Evolutionary conservation across 2,329 filamentous ascomycete species (phyloP), one percentile per base, ranked within the genome.

Genomic region (Rhinocladiella mackenziei): DNA sequence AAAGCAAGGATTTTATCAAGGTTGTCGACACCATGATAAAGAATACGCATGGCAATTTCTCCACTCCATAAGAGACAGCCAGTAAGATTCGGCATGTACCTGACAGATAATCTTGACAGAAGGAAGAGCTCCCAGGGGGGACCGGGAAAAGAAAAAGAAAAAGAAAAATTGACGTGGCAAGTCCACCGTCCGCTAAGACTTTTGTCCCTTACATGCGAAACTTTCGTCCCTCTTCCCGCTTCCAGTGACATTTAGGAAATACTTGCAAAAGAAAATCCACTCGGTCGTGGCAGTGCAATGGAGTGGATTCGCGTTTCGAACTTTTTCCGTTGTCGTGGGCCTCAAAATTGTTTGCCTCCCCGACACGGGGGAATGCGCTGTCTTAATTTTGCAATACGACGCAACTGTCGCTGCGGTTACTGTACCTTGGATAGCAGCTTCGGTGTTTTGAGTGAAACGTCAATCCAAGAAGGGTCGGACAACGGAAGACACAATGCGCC

Each of bases 31-130:
- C 22, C 44, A 45, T 47, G 43, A 48, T 45, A 43, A 44, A 43
- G 39, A 51, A 28, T 47, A 47, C 43, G 39, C 48, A 35, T 23
- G 18, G 31, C 6, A 18, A 22, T 11, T 17, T 22, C 30, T 44
- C 48, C 48, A 51, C 44, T 48, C 23, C 32, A 48, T 48, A 48
- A 51, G 14, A 9, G 23, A 18, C 44, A 36, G 22, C 48, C 48
- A 51, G 40, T 51, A 13, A 35, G 18, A 43, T 22, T 9, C 15
- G 15, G 10, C 15, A 5, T 17, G 43, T 51, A 26, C 35, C 36
- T 47, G 25, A 35, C 39, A 39, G 37, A 25, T 18, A n/a, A 20
- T 43, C 26, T 25, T 22, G 32, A 35, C 14, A n/a, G 28, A 5
- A 32, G 14, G 32, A 22, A 35, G 32, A 20, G 4, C 32, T n/a